Percentiles rank a stretch among this genome's conserved stretches.
Evolutionary conservation across 176 grass and related monocot species (phyloP).

Genomic region (Neostapfia colusana): DNA sequence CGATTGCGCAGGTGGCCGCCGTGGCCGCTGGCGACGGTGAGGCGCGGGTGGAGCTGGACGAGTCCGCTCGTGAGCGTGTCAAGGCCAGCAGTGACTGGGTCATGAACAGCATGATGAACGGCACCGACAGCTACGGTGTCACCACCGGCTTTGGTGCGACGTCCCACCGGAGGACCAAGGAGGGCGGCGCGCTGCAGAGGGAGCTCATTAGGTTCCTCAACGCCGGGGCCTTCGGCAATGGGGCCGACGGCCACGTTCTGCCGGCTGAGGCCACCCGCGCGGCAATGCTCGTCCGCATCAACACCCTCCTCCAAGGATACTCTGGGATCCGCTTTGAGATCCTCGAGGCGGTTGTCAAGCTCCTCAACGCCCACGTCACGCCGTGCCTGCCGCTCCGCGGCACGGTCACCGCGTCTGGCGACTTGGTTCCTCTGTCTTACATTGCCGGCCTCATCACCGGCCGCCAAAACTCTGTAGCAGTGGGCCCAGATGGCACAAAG

Average conservation of each 20-base stretch:
- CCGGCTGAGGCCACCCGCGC: slow-evolving; percentile 43
- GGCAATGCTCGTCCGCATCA: slow-evolving; percentile 63
- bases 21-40: slow-evolving; percentile 34
- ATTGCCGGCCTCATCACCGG: slow-evolving; percentile 57
- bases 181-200: slow-evolving; percentile 52
- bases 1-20: slow-evolving; percentile 46
- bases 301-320: slow-evolving; percentile 59
- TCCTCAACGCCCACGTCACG: slow-evolving; percentile 56
- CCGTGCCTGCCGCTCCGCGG: slow-evolving; percentile 58
- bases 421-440: slow-evolving; percentile 60
- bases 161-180: slow-evolving; percentile 53
- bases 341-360: slow-evolving; percentile 47
- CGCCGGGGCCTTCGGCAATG: slow-evolving; percentile 53
- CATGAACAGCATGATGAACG: slow-evolving; percentile 58
- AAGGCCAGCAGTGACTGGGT: slow-evolving; percentile 66
- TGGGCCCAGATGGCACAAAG: neutral
- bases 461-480: neutral
- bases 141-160: slow-evolving; percentile 65
- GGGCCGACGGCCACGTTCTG: slow-evolving; percentile 38
- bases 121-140: slow-evolving; percentile 63
- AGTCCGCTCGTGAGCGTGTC: slow-evolving; percentile 39
- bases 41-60: slow-evolving; percentile 45
- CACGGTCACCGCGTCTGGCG: slow-evolving; percentile 63
- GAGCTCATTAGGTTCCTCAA: slow-evolving; percentile 72
- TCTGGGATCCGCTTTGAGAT: slow-evolving; percentile 67